These are phyloP conservation scores for Erigeron canadensis DNA, from an alignment of 129 eudicot species.

Conservation along the genomic window DNA sequence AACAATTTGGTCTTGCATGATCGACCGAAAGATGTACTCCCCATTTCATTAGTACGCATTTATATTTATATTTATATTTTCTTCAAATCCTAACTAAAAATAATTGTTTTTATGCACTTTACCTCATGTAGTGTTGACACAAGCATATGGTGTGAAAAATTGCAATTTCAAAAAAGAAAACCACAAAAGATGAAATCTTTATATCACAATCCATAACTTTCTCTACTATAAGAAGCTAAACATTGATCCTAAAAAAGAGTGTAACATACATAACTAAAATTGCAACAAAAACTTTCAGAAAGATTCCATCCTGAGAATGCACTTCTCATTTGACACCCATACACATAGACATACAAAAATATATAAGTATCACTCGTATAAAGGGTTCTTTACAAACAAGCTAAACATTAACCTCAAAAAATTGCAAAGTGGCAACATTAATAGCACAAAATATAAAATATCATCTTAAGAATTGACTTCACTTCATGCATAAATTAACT, in stretches of 20 bases:
- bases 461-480: background rate
- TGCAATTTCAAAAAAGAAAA: conserved; percentile 18
- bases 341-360: background rate
- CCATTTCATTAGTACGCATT: background rate
- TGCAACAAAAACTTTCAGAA: background rate
- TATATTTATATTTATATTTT: too few species aligned
- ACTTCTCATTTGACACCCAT: conserved; percentile 3
- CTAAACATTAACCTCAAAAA: too few species aligned
- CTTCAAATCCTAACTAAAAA: background rate
- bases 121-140: too few species aligned
- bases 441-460: background rate
- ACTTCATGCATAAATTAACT: too few species aligned
- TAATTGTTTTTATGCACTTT: background rate
- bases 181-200: conserved; percentile 15
- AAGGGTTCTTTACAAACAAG: background rate
- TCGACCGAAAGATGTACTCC: too few species aligned
- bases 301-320: conserved; percentile 3
- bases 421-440: too few species aligned
- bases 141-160: background rate
- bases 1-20: background rate
- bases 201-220: conserved; percentile 11
- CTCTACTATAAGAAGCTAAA: conserved; percentile 28
- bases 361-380: background rate
- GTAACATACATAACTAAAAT: background rate
- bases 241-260: conserved; percentile 24